phyloP scores from a whole-genome alignment of 139 green algal species.

The Ulvella scutata region DNA sequence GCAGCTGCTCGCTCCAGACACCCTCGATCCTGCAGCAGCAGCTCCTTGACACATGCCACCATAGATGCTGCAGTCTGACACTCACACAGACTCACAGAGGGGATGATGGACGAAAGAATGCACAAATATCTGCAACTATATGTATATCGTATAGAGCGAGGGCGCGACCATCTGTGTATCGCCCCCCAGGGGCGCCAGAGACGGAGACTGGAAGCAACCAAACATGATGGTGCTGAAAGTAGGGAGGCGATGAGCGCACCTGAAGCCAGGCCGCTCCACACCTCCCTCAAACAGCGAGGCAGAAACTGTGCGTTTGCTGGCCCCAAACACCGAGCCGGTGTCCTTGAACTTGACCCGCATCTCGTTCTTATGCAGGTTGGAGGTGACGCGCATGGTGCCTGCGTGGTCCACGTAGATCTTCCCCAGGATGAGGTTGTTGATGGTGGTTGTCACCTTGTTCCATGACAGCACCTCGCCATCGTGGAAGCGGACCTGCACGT shows the following conservation, averaged over 20 bases:
- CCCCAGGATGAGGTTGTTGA: slow-evolving; percentile 87
- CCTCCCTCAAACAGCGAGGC: background rate
- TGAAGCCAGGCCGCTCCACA: slow-evolving; percentile 12
- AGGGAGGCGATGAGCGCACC: slow-evolving; percentile 11
- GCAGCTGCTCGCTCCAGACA: slow-evolving; percentile 27
- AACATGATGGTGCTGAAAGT: too few relatives aligned
- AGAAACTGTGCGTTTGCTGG: background rate
- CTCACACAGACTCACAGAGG: too few relatives aligned
- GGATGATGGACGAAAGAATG: too few relatives aligned
- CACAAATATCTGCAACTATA: too few relatives aligned
- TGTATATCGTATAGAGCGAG: too few relatives aligned
- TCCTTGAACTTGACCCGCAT: slow-evolving; percentile 48
- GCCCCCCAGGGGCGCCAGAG: too few relatives aligned
- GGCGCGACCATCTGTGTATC: too few relatives aligned
- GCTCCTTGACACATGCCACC: slow-evolving; percentile 41
- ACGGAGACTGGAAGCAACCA: too few relatives aligned
- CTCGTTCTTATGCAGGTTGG: slow-evolving; percentile 9
- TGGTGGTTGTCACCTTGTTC: slow-evolving; percentile 54
- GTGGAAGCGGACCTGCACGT: slow-evolving; percentile 31
- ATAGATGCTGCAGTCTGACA: slow-evolving; percentile 31
- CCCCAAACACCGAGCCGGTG: slow-evolving; percentile 11
- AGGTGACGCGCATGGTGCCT: slow-evolving; percentile 28
- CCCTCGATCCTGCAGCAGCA: slow-evolving; percentile 20
- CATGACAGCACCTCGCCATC: slow-evolving; percentile 62
- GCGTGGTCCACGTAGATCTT: slow-evolving; percentile 78